Evolutionary conservation across 805 yeast species (phyloP).

Genomic region (Isabelozyma pseudorhagii): DNA sequence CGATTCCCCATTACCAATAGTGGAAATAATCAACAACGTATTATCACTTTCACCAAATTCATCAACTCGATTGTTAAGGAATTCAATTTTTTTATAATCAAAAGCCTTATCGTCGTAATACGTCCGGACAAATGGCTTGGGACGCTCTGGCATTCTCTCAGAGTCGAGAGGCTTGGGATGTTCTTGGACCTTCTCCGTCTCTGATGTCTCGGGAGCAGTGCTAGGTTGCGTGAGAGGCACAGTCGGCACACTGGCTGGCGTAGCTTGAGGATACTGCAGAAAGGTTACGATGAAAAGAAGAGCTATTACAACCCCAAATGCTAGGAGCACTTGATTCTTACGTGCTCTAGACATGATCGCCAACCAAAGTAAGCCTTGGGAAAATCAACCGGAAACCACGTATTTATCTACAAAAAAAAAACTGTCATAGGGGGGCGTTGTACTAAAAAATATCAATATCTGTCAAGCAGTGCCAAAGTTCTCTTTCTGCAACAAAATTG

Average conservation of each 20-base stretch:
- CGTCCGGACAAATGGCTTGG: not conserved
- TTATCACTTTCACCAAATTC: not conserved
- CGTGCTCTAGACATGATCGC: not conserved
- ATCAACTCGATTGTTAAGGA: not conserved
- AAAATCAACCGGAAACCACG: not conserved
- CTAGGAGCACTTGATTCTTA: not conserved
- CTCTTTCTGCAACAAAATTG: too few species aligned
- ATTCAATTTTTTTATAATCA: not conserved
- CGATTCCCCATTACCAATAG: slow-evolving; percentile 25
- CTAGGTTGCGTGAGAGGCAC: too few species aligned
- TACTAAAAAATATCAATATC: not conserved
- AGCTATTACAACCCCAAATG: not conserved
- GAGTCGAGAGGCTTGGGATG: too few species aligned
- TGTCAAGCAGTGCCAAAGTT: too few species aligned
- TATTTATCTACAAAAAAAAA: not conserved
- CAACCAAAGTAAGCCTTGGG: not conserved
- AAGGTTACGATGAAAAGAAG: not conserved
- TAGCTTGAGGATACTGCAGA: not conserved
- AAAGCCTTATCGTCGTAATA: not conserved
- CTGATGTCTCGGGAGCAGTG: too few species aligned
- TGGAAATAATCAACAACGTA: slow-evolving; percentile 16
- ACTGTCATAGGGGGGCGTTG: not conserved
- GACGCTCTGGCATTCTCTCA: not conserved
- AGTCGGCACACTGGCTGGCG: not conserved
- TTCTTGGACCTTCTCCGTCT: too few species aligned